Base-by-base conservation (phyloP, 176 grass and related monocot species). In the Pontederia crassipes region DNA sequence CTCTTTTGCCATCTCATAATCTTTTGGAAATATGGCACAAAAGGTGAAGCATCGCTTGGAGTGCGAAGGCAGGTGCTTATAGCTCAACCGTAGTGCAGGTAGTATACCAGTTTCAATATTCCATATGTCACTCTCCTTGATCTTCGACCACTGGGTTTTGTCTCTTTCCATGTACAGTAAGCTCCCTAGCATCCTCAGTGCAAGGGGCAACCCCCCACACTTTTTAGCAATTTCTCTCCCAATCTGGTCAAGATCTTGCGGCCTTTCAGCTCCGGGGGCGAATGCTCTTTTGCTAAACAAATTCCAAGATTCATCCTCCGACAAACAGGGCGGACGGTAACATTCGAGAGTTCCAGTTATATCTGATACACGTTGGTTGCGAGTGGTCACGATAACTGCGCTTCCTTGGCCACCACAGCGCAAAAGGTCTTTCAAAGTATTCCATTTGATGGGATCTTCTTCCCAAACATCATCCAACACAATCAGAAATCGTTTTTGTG, bases 391-490 rank as follows among this genome's bases (percentile, higher is more conserved):
- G 0, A 89, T 0, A 55, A 89, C 49, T 0, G 8, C 48, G 15
- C 78, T 84, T 15, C 81, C 75, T 0, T 8, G 1, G 27, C 48
- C 78, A 64, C 45, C 71, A 17, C 48, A 55, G 0, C 26, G 58
- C 54, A 78, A 16, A 28, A n/a, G 48, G 9, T 0, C 68, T 50
- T 46, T 69, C 1, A 89, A 32, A 0, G n/a, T 7, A 0, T 80
- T 24, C 86, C 81, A 89, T 14, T 55, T 68, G 0, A 14, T 0
- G 0, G 12, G 0, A 0, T 66, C 64, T 15, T 84, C 77, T 18
- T 65, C 75, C 85, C 81, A 89, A 0, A 78, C 77, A 35, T 78
- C 74, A 15, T 89, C 79, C 0, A 78, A 46, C 12, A 89, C 10
- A 0, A 84, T 46, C 0, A 89, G 10, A 14, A 17, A 80, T 11